phyloP scores from a whole-genome alignment of 2,329 filamentous ascomycete genomes.

The Colletotrichum viniferum region DNA sequence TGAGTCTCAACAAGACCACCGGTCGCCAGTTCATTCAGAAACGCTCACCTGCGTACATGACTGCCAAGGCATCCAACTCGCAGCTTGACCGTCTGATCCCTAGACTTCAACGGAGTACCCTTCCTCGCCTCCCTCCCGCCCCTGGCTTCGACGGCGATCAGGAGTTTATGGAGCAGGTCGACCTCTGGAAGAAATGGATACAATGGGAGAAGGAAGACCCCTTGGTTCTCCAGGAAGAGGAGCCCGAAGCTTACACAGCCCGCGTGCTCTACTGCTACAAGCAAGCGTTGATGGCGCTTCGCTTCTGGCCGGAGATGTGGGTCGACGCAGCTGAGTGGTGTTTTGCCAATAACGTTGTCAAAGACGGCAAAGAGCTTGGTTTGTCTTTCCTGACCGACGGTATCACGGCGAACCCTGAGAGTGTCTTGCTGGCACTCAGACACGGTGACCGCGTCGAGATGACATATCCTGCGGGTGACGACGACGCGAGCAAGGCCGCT shows the following conservation, averaged over 20 bases:
- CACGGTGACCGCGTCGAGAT: slow-evolving; percentile 87
- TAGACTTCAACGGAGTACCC: slow-evolving; percentile 74
- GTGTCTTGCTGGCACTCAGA: slow-evolving; percentile 86
- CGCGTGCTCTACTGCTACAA: slow-evolving; percentile 91
- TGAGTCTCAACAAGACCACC: slow-evolving; percentile 89
- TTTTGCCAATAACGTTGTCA: slow-evolving; percentile 72
- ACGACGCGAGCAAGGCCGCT: slow-evolving; percentile 73
- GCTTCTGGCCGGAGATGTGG: slow-evolving; percentile 97
- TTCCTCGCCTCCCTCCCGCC: slow-evolving; percentile 82
- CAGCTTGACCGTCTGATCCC: slow-evolving; percentile 88
- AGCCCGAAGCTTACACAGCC: slow-evolving; percentile 74
- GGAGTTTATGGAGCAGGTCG: slow-evolving; percentile 83
- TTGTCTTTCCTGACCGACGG: slow-evolving; percentile 82
- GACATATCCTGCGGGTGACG: slow-evolving; percentile 77
- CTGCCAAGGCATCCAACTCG: slow-evolving; percentile 87
- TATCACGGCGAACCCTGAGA: slow-evolving; percentile 90
- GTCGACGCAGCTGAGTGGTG: slow-evolving; percentile 94
- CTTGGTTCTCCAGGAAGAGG: slow-evolving; percentile 83
- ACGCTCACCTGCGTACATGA: slow-evolving; percentile 93
- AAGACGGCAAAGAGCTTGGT: slow-evolving; percentile 66
- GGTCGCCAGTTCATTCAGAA: slow-evolving; percentile 95
- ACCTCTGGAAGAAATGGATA: slow-evolving; percentile 93
- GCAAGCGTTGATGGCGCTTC: slow-evolving; percentile 88
- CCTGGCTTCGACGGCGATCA: slow-evolving; percentile 85
- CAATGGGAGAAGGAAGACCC: slow-evolving; percentile 94